These are phyloP conservation scores for Globisporangium apiculatum DNA, from an alignment of 352 stramenopile species.

Conservation along the genomic window DNA sequence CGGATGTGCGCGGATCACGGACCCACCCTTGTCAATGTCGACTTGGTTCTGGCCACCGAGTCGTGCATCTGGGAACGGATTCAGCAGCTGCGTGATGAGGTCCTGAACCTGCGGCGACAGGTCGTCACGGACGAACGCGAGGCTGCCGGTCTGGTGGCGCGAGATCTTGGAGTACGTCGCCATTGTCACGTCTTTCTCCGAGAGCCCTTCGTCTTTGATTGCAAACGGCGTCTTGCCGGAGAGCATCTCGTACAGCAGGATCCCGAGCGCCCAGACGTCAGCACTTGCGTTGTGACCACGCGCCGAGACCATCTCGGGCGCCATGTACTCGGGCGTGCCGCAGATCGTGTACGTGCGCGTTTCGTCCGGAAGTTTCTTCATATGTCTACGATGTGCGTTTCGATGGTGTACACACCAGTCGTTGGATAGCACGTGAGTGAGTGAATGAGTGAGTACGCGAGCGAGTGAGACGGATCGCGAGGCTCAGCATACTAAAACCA, in stretches of 20 bases:
- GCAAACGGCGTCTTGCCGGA: conserved; percentile 83
- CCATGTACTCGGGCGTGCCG: conserved; percentile 86
- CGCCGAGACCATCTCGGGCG: conserved; percentile 83
- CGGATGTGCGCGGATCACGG: conserved; percentile 69
- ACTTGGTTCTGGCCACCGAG: conserved; percentile 67
- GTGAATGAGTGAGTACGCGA: neutral
- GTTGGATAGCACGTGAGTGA: too few relatives aligned
- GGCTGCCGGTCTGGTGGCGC: conserved; percentile 51
- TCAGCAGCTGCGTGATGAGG: conserved; percentile 59
- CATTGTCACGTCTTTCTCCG: conserved; percentile 80
- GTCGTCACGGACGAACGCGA: conserved; percentile 46
- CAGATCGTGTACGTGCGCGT: conserved; percentile 83
- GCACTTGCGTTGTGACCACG: conserved; percentile 66
- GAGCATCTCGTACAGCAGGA: conserved; percentile 85
- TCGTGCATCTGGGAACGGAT: conserved; percentile 61
- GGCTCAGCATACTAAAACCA: too few relatives aligned
- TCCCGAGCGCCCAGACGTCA: conserved; percentile 84
- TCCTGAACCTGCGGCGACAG: conserved; percentile 48
- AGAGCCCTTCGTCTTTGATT: conserved; percentile 51
- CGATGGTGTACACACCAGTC: too few relatives aligned
- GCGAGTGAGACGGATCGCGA: too few relatives aligned
- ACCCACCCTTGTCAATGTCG: conserved; percentile 72
- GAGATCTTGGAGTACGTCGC: conserved; percentile 85
- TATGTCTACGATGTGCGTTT: conserved; percentile 26
- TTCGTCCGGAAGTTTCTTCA: conserved; percentile 80